Percentiles rank a stretch among this genome's conserved stretches.
Conservation (phyloP, 2,329 filamentous ascomycete genomes). For the Didymella glomerata region DNA sequence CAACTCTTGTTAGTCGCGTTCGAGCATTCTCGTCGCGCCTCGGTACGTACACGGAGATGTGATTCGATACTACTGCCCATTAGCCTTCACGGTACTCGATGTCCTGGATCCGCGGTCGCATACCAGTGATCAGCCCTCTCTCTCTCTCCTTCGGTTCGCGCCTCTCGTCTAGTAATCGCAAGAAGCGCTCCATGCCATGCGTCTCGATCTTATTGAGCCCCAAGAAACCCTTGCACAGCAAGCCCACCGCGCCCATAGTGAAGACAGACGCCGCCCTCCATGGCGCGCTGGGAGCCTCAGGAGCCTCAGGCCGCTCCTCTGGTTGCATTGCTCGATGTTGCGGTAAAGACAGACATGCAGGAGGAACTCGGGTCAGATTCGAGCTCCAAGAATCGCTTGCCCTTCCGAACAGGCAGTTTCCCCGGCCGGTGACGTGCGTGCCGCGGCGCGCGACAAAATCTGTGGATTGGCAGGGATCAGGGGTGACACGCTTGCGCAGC, state of each 20-base stretch:
- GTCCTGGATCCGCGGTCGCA: slow-evolving; percentile 25
- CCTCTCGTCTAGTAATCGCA: slow-evolving; percentile 77
- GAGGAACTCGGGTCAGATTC: slow-evolving; percentile 4
- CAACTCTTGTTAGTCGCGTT: slow-evolving; percentile 25
- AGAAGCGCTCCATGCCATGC: slow-evolving; percentile 77
- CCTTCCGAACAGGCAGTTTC: slow-evolving; percentile 9
- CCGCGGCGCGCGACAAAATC: slow-evolving; percentile 26
- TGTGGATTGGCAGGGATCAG: slow-evolving; percentile 27
- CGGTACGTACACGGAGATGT: slow-evolving; percentile 81
- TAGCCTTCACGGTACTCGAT: slow-evolving; percentile 21
- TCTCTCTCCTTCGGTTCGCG: slow-evolving; percentile 71
- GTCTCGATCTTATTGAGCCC: slow-evolving; percentile 78
- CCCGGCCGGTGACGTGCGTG: slow-evolving; percentile 16
- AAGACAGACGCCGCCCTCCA: slow-evolving; percentile 78
- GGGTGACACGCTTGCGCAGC: slow-evolving; percentile 4
- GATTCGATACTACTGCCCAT: slow-evolving; percentile 75
- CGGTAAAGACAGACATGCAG: slow-evolving; percentile 28
- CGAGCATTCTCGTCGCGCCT: slow-evolving; percentile 7
- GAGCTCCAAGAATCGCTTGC: slow-evolving; percentile 12
- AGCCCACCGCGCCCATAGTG: slow-evolving; percentile 76
- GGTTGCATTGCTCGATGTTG: slow-evolving; percentile 48
- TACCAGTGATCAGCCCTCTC: slow-evolving; percentile 84
- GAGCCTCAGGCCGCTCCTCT: slow-evolving; percentile 50
- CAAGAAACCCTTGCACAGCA: slow-evolving; percentile 77
- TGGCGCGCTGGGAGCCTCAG: slow-evolving; percentile 66